Evolutionary conservation across 2,329 filamentous ascomycete species (phyloP).

Genomic region (Sodiomyces alkalinus): DNA sequence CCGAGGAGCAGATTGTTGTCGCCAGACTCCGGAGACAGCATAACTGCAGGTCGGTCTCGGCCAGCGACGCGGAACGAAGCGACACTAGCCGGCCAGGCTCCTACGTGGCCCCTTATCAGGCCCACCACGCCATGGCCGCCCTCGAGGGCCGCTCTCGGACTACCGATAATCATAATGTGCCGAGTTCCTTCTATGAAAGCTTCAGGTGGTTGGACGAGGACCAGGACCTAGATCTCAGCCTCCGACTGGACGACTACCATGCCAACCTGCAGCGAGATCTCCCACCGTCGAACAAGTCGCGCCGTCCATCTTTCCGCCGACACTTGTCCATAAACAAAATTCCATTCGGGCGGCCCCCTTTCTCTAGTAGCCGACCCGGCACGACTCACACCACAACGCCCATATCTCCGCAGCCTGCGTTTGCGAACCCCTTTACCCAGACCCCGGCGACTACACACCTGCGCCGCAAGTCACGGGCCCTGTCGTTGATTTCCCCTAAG

Average conservation of each 20-base stretch:
- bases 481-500: conserved; percentile 37
- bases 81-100: conserved; percentile 4
- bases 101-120: not conserved
- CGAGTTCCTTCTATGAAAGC: conserved; percentile 46
- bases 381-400: conserved; percentile 22
- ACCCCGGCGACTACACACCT: conserved; percentile 18
- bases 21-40: conserved; percentile 33
- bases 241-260: conserved; percentile 58
- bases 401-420: conserved; percentile 8
- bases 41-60: conserved; percentile 23
- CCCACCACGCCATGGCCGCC: not conserved
- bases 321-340: conserved; percentile 57
- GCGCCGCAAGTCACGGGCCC: conserved; percentile 36
- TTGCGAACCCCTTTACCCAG: conserved; percentile 12
- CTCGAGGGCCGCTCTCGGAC: conserved; percentile 5
- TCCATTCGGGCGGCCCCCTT: conserved; percentile 41
- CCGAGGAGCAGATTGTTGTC: conserved; percentile 52
- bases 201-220: conserved; percentile 65
- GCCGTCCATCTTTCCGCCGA: conserved; percentile 50
- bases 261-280: conserved; percentile 40
- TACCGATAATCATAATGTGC: conserved; percentile 15
- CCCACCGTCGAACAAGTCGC: conserved; percentile 25
- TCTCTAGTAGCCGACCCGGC: conserved; percentile 31
- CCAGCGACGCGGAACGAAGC: conserved; percentile 30
- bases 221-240: conserved; percentile 49